Evolutionary conservation across 805 yeast genomes (phyloP), one percentile per base, ranked within the genome.

Genomic region (Candida patagonica): DNA sequence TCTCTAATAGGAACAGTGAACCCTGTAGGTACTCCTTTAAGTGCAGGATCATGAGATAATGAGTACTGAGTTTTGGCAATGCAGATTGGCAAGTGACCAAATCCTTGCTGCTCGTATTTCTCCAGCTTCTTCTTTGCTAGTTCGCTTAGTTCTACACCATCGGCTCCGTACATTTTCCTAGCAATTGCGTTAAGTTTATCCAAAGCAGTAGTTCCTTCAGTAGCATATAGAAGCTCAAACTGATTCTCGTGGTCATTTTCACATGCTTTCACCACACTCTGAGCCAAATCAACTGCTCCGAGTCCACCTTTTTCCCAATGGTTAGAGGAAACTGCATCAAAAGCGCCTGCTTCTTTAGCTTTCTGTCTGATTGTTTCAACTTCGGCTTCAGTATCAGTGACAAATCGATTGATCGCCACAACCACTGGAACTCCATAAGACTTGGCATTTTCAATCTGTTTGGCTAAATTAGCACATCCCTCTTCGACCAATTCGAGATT

Each of bases 61-160:
- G 96, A 86, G 71, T 89, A 89, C 64, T 89, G 98, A 1, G 98
- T 89, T 71, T 89, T 89, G 40, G 98, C 98, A 55, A 89, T 83
- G 67, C 98, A 89, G 54, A 89, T 80, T 42, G 98, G 98, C 58
- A 89, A 68, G 55, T 86, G 75, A 50, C 79, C 87, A 61, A 80
- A 88, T 3, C 96, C 96, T 69, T 88, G 96, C 38, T 70, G 61
- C 26, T 86, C 79, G 68, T 86, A 88, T 45, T 78, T 73, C 47
- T 79, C 87, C 50, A 89, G 78, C 66, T 87, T 88, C 55, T 74
- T 67, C 52, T 74, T 75, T 29, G 97, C 97, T 49, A 76, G 73
- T 36, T 85, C 89, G 38, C 82, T 73, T 44, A 87, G 74, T 62
- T 86, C 94, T 48, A 89, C 79, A 37, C 74, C 76, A 17, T 76